These are phyloP conservation scores for Hyphopichia burtonii DNA, from an alignment of 1,139 yeast species.

Conservation along the genomic window DNA sequence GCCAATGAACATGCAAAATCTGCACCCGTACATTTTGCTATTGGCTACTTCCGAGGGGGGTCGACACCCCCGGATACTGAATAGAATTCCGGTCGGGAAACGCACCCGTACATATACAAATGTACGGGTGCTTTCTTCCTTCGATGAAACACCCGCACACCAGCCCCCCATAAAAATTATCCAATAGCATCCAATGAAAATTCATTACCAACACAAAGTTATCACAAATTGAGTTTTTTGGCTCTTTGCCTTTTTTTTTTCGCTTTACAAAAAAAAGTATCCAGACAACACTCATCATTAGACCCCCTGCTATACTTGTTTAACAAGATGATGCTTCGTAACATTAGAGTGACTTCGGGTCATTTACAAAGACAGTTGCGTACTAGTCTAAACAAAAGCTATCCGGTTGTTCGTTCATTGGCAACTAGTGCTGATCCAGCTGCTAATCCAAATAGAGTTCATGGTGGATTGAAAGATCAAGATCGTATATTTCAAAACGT, in stretches of 20 bases:
- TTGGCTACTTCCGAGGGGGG: no score
- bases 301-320: no score
- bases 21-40: no score
- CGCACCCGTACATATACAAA: not conserved
- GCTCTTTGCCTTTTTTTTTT: no score
- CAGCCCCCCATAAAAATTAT: not conserved
- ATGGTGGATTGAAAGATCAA: conserved; percentile 77
- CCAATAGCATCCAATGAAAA: no score
- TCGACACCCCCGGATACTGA: no score
- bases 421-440: conserved; percentile 48
- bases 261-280: not conserved
- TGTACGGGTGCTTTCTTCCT: not conserved
- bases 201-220: no score
- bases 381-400: not conserved
- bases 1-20: no score
- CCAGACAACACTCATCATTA: no score
- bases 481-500: conserved; percentile 86
- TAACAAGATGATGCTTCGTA: conserved; percentile 19
- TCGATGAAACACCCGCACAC: not conserved
- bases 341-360: conserved; percentile 9
- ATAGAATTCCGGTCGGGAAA: no score
- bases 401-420: conserved; percentile 24
- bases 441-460: conserved; percentile 55
- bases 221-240: no score
- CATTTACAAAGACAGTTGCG: conserved; percentile 5